phyloP scores from a whole-genome alignment of 495 filamentous ascomycete species.

The Penicillium paxilli region DNA sequence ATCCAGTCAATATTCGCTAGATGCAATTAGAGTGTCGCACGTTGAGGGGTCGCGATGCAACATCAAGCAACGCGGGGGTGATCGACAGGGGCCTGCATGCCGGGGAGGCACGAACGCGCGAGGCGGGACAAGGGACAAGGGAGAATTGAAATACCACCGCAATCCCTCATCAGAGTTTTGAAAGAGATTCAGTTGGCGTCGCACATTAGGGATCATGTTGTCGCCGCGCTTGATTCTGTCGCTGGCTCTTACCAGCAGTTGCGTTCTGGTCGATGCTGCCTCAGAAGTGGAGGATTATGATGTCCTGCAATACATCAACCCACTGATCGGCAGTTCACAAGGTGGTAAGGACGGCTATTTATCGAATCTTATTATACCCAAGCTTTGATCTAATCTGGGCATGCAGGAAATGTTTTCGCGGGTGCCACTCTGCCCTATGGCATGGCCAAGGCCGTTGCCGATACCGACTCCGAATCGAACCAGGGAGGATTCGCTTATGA shows the following conservation, averaged over 20 bases:
- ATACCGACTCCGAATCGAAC: constrained; percentile 62
- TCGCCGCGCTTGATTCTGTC: constrained; percentile 8
- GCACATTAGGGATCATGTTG: constrained; percentile 6
- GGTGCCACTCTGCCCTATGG: constrained; percentile 72
- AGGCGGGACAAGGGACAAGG: background rate
- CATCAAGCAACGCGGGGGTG: background rate
- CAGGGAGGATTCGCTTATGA: constrained; percentile 77
- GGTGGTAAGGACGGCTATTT: constrained; percentile 44
- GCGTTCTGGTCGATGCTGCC: constrained; percentile 13
- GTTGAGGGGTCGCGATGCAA: background rate
- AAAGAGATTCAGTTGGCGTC: background rate
- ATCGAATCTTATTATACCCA: background rate
- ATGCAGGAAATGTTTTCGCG: constrained; percentile 64
- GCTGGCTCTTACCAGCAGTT: constrained; percentile 18
- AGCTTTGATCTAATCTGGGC: background rate
- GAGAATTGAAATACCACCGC: background rate
- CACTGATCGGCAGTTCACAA: constrained; percentile 60
- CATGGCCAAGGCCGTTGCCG: constrained; percentile 79
- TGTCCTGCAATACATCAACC: constrained; percentile 52
- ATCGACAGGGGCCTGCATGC: constrained; percentile 2
- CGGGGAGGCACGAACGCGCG: background rate
- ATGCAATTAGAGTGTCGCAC: background rate
- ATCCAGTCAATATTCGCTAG: background rate
- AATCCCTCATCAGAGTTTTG: background rate
- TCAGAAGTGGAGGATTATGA: constrained; percentile 33